Conservation (phyloP, 2,329 filamentous ascomycete genomes). For the Phaeosphaeriaceae sp. region DNA sequence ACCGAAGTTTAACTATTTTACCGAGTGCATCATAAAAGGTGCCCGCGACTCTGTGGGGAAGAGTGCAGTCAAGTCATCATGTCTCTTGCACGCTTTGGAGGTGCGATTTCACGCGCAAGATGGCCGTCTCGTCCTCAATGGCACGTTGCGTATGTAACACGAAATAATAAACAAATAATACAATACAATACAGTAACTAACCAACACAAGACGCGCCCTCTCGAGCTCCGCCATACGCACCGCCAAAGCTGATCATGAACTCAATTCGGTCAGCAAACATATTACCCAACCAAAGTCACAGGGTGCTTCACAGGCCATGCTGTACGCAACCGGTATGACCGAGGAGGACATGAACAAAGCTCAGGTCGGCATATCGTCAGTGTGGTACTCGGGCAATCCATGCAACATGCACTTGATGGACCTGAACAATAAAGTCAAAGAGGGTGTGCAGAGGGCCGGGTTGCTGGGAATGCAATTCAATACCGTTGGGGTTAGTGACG, state of each 20-base stretch:
- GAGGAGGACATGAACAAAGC: slow-evolving; percentile 93
- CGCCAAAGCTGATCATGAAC: slow-evolving; percentile 42
- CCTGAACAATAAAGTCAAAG: slow-evolving; percentile 78
- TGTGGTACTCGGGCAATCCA: slow-evolving; percentile 97
- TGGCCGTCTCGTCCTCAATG: slow-evolving; percentile 41
- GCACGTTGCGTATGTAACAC: slow-evolving; percentile 37
- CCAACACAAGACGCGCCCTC: slow-evolving; percentile 39
- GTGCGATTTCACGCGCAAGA: slow-evolving; percentile 39
- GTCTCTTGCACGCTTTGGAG: slow-evolving; percentile 45
- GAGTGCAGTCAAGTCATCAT: slow-evolving; percentile 35
- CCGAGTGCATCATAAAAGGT: slow-evolving; percentile 34
- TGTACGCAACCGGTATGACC: slow-evolving; percentile 89
- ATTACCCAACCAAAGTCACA: slow-evolving; percentile 99
- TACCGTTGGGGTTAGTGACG: slow-evolving; percentile 96
- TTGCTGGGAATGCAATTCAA: slow-evolving; percentile 97
- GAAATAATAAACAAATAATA: neutral
- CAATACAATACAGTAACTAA: slow-evolving; percentile 18
- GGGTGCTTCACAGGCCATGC: slow-evolving; percentile 97
- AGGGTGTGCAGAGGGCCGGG: slow-evolving; percentile 75
- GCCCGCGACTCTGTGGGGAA: slow-evolving; percentile 15
- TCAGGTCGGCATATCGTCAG: slow-evolving; percentile 95
- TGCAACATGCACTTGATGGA: slow-evolving; percentile 99
- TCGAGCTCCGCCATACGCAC: slow-evolving; percentile 40
- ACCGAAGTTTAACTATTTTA: slow-evolving; percentile 26
- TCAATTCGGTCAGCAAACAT: slow-evolving; percentile 79